Percentiles rank a stretch among this genome's conserved stretches.
phyloP scores from a whole-genome alignment of 1,284 basidiomycete species.

The Cryptococcus hybrid region DNA sequence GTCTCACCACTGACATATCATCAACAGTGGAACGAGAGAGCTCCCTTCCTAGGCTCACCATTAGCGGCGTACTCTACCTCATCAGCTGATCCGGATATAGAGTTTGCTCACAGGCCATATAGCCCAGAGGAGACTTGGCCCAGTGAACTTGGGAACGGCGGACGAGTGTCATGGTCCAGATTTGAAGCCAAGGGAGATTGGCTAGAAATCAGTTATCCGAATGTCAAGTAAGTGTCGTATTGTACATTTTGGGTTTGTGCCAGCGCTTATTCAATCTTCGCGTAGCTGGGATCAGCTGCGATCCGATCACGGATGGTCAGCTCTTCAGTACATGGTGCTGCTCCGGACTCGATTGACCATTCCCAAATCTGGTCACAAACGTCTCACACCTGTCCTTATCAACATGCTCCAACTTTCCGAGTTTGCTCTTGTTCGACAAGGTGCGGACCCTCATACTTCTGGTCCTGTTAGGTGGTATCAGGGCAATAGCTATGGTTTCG shows the following conservation, averaged over 20 bases:
- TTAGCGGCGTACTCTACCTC: conserved; percentile 26
- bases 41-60: conserved; percentile 36
- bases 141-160: conserved; percentile 33
- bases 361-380: background rate
- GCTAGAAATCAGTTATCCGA: conserved; percentile 29
- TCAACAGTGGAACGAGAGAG: conserved; percentile 42
- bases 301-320: conserved; percentile 45
- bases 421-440: conserved; percentile 37
- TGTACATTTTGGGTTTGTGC: background rate
- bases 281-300: conserved; percentile 43
- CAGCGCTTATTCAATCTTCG: background rate
- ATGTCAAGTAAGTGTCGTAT: conserved; percentile 26
- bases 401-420: conserved; percentile 41
- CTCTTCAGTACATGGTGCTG: conserved; percentile 37
- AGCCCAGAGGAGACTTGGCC: conserved; percentile 27
- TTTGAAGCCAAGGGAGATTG: conserved; percentile 26
- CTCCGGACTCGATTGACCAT: conserved; percentile 29
- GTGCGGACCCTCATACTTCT: background rate
- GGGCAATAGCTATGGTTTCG: conserved; percentile 45
- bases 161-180: conserved; percentile 31
- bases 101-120: conserved; percentile 27
- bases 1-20: background rate
- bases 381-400: conserved; percentile 20
- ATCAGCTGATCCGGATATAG: conserved; percentile 22
- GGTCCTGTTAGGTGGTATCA: conserved; percentile 32